Evolutionary conservation across 257 asterid species (phyloP).

Genomic region (Gentiana dahurica): DNA sequence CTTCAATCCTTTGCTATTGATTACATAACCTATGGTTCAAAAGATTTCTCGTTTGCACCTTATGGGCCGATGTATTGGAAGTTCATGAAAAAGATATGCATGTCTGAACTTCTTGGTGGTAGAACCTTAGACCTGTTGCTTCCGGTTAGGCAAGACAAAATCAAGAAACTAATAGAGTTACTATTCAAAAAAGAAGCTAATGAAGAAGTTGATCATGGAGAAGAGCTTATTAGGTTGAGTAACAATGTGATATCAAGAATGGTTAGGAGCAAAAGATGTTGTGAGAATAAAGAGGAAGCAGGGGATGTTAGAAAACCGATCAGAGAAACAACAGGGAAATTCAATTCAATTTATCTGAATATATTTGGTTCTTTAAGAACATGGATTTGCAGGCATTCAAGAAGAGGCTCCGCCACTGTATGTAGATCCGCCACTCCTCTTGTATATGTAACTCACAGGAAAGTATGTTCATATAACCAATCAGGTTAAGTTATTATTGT

Average conservation of each 20-base stretch:
- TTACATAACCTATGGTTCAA: slow-evolving; percentile 70
- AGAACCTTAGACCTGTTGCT: slow-evolving; percentile 39
- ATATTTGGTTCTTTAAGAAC: slow-evolving; percentile 1
- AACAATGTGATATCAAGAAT: slow-evolving; percentile 55
- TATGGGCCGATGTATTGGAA: slow-evolving; percentile 55
- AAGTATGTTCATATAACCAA: too few species aligned
- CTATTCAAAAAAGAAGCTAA: slow-evolving; percentile 24
- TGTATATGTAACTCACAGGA: too few species aligned
- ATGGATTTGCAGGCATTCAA: slow-evolving; percentile 60
- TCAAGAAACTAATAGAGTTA: slow-evolving; percentile 13
- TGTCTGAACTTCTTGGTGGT: slow-evolving; percentile 71
- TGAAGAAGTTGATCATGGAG: slow-evolving; percentile 35
- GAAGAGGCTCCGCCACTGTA: slow-evolving; percentile 33
- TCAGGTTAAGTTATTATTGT: too few species aligned
- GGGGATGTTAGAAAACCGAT: slow-evolving; percentile 38
- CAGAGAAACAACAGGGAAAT: slow-evolving; percentile 44
- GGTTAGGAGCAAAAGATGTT: slow-evolving; percentile 53
- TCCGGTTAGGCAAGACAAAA: slow-evolving; percentile 44
- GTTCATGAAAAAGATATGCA: slow-evolving; percentile 68
- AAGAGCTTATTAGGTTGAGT: slow-evolving; percentile 39
- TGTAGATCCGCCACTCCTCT: too few species aligned
- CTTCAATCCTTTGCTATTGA: slow-evolving; percentile 38
- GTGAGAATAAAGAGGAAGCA: slow-evolving; percentile 37
- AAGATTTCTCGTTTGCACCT: slow-evolving; percentile 69
- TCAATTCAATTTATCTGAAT: slow-evolving; percentile 40